A percentile compares a stretch with the other conserved stretches of the same genome.
Conservation (phyloP, 2,329 filamentous ascomycete species). For the Monosporascus sp. region DNA sequence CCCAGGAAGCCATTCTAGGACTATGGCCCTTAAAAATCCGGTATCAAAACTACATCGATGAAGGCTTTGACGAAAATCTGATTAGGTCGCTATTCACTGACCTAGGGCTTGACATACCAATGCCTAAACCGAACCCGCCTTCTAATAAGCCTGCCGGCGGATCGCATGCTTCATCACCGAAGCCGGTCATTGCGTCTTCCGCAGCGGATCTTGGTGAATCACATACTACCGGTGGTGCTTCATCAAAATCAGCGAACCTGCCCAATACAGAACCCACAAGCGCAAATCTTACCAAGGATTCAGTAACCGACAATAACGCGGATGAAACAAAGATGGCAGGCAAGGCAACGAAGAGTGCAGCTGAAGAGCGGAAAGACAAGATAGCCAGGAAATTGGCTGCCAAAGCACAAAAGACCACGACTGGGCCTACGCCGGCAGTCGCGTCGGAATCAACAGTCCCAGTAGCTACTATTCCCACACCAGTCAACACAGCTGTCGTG, state of each 20-base stretch:
- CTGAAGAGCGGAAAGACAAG: slow-evolving; percentile 30
- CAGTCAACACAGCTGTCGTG: background rate
- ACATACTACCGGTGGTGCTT: slow-evolving; percentile 2
- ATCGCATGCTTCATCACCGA: slow-evolving; percentile 1
- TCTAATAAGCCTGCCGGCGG: slow-evolving; percentile 4
- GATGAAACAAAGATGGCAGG: slow-evolving; percentile 10
- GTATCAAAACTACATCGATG: slow-evolving; percentile 67
- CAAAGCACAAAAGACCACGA: slow-evolving; percentile 25
- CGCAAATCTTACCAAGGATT: background rate
- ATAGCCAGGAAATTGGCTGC: slow-evolving; percentile 29
- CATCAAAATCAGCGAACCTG: slow-evolving; percentile 2
- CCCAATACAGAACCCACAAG: background rate
- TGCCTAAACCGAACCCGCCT: slow-evolving; percentile 16
- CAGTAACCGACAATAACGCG: slow-evolving; percentile 1
- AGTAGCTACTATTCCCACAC: background rate
- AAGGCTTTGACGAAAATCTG: slow-evolving; percentile 62
- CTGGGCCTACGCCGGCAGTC: background rate
- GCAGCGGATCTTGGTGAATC: background rate
- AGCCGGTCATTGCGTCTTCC: background rate
- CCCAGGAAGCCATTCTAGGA: slow-evolving; percentile 61
- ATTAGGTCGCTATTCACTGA: slow-evolving; percentile 63
- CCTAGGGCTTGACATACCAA: slow-evolving; percentile 51
- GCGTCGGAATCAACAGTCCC: background rate
- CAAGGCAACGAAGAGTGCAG: slow-evolving; percentile 19
- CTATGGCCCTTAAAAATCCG: slow-evolving; percentile 63